phyloP scores from a whole-genome alignment of 2,329 filamentous ascomycete genomes.

The Fusarium robinianum region DNA sequence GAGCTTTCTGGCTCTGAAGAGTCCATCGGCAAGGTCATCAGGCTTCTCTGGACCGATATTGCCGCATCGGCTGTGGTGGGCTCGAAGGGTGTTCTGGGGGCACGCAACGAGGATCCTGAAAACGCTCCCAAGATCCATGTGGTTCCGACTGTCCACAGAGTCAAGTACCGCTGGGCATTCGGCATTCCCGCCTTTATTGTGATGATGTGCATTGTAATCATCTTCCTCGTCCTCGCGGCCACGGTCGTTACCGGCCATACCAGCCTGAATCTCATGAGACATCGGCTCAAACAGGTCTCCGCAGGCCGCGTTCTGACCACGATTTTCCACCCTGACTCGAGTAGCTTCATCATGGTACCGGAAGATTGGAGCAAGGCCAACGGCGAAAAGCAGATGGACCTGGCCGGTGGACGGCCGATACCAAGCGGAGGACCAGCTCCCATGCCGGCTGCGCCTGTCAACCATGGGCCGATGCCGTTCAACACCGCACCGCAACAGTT shows the following conservation, averaged over 20 bases:
- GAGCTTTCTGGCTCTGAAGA: constrained; percentile 16
- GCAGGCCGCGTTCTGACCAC: constrained; percentile 25
- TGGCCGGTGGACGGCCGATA: constrained; percentile 7
- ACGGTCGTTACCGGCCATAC: constrained; percentile 13
- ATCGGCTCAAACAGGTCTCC: constrained; percentile 24
- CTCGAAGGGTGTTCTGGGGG: constrained; percentile 25
- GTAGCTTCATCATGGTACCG: constrained; percentile 20
- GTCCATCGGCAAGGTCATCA: constrained; percentile 11
- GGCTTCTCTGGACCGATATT: constrained; percentile 25
- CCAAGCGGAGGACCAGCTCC: not conserved
- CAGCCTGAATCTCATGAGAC: constrained; percentile 14
- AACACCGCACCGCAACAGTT: constrained; percentile 2
- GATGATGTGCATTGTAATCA: constrained; percentile 6
- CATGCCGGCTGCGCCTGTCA: not conserved
- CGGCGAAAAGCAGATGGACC: constrained; percentile 10
- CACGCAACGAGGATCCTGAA: constrained; percentile 19
- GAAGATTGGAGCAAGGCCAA: constrained; percentile 20
- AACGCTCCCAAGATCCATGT: constrained; percentile 15
- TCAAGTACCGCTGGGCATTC: constrained; percentile 29
- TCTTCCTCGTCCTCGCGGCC: constrained; percentile 11
- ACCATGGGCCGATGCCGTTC: not conserved
- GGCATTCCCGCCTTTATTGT: constrained; percentile 29
- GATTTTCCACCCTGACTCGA: constrained; percentile 20
- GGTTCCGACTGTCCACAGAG: constrained; percentile 18
- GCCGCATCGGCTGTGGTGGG: constrained; percentile 31